A percentile compares a stretch with the other conserved stretches of the same genome.
Conservation (phyloP, 495 filamentous ascomycete species). For the Hapsidospora chrysogenum region DNA sequence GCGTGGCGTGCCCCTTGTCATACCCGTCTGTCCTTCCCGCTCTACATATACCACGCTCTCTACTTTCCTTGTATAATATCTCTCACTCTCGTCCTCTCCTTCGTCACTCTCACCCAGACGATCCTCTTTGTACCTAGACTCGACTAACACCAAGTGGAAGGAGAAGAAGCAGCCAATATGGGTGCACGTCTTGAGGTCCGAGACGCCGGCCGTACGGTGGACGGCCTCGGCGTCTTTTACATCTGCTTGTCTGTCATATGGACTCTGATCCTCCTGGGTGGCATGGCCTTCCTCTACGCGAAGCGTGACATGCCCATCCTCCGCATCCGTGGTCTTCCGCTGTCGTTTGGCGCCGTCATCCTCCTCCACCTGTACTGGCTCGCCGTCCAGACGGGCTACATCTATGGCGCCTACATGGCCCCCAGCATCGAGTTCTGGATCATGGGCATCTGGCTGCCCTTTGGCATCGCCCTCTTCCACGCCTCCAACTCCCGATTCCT, state of each 20-base stretch:
- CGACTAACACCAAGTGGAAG: too few species aligned
- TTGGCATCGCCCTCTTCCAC: conserved; percentile 48
- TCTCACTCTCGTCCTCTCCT: too few species aligned
- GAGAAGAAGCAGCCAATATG: too few species aligned
- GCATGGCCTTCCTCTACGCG: conserved; percentile 29
- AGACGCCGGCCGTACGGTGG: too few species aligned
- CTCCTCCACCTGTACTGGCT: conserved; percentile 43
- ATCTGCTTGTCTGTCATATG: conserved; percentile 27
- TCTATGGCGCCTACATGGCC: conserved; percentile 35
- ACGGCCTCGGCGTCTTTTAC: conserved; percentile 26
- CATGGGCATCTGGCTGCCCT: conserved; percentile 48
- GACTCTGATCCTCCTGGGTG: conserved; percentile 29
- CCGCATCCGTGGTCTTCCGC: conserved; percentile 37
- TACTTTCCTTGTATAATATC: too few species aligned
- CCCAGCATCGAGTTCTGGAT: conserved; percentile 37
- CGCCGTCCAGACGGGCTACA: conserved; percentile 36
- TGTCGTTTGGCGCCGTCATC: conserved; percentile 35
- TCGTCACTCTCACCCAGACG: too few species aligned
- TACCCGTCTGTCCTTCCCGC: too few species aligned
- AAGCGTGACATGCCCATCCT: conserved; percentile 37
- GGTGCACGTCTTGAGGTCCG: too few species aligned
- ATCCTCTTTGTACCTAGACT: too few species aligned
- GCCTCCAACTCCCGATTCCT: conserved; percentile 42
- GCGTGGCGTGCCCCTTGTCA: too few species aligned
- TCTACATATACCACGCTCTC: too few species aligned